Evolutionary conservation across 2,329 filamentous ascomycete species (phyloP).

Genomic region (Claviceps paspali): DNA sequence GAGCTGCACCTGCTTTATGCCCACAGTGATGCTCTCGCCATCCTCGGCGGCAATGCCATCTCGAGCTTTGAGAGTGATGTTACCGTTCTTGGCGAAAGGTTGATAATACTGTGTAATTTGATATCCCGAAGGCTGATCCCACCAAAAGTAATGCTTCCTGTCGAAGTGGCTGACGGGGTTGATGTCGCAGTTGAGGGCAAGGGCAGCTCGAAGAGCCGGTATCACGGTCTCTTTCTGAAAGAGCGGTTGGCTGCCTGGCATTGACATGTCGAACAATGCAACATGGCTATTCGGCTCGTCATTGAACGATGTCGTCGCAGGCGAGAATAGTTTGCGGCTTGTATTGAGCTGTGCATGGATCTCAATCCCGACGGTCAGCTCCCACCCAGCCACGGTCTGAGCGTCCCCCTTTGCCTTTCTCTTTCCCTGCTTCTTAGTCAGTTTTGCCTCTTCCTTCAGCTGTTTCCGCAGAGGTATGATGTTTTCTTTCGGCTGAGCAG

Average conservation of each 20-base stretch:
- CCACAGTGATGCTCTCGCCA: conserved; percentile 53
- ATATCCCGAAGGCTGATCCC: conserved; percentile 92
- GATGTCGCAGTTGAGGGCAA: conserved; percentile 68
- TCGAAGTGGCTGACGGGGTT: conserved; percentile 73
- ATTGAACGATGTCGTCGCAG: conserved; percentile 47
- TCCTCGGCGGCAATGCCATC: conserved; percentile 70
- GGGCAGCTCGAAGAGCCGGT: conserved; percentile 77
- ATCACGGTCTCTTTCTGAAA: conserved; percentile 75
- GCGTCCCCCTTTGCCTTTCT: conserved; percentile 29
- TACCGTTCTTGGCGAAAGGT: conserved; percentile 54
- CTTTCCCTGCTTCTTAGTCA: conserved; percentile 48
- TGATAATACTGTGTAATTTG: conserved; percentile 95
- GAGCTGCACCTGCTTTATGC: conserved; percentile 89
- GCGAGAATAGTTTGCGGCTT: conserved; percentile 74
- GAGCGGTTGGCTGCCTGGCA: conserved; percentile 75
- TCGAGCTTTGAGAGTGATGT: conserved; percentile 51
- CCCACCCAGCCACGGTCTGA: conserved; percentile 57
- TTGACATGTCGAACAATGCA: conserved; percentile 73
- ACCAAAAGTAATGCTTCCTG: conserved; percentile 97
- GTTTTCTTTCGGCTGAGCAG: conserved; percentile 9
- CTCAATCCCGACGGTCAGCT: conserved; percentile 90
- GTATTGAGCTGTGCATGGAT: conserved; percentile 96
- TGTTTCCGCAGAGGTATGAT: conserved; percentile 50
- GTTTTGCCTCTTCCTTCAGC: conserved; percentile 55
- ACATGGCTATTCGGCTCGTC: conserved; percentile 73